A percentile compares a stretch with the other conserved stretches of the same genome.
Conservation (phyloP, 73 alveolate species). For the Symbiodinium pilosum region DNA sequence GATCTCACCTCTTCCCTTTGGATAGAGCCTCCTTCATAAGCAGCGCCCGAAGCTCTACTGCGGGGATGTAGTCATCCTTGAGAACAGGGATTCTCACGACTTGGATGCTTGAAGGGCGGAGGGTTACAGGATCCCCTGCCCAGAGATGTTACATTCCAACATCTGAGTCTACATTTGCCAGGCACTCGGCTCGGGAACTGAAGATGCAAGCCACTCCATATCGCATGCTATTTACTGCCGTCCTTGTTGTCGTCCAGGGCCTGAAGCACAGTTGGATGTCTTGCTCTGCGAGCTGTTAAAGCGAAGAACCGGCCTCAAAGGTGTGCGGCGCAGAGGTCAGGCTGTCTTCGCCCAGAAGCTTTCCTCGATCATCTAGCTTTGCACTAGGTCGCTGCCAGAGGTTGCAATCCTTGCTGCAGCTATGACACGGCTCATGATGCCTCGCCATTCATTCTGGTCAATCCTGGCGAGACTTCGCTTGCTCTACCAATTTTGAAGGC, state of each 20-base stretch:
- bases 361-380: conserved; percentile 16
- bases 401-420: not conserved
- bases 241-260: conserved; percentile 92
- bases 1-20: too few relatives aligned
- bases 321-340: conserved; percentile 90
- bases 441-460: conserved; percentile 68
- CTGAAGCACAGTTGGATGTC: not conserved
- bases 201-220: too few relatives aligned
- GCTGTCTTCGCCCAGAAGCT: conserved; percentile 93
- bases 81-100: too few relatives aligned
- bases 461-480: not conserved
- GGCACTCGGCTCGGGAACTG: too few relatives aligned
- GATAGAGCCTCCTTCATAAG: conserved; percentile 70
- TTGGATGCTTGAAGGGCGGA: too few relatives aligned
- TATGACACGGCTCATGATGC: conserved; percentile 65
- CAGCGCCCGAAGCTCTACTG: conserved; percentile 68
- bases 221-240: not conserved
- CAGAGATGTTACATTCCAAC: too few relatives aligned
- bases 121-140: too few relatives aligned
- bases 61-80: conserved; percentile 85
- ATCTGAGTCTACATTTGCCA: too few relatives aligned
- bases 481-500: too few relatives aligned
- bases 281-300: not conserved
- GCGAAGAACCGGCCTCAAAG: conserved; percentile 14
- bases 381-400: not conserved